Evolutionary conservation across 805 yeast species (phyloP), one percentile per base, ranked within the genome.

Genomic region (Ascoidea rubescens): DNA sequence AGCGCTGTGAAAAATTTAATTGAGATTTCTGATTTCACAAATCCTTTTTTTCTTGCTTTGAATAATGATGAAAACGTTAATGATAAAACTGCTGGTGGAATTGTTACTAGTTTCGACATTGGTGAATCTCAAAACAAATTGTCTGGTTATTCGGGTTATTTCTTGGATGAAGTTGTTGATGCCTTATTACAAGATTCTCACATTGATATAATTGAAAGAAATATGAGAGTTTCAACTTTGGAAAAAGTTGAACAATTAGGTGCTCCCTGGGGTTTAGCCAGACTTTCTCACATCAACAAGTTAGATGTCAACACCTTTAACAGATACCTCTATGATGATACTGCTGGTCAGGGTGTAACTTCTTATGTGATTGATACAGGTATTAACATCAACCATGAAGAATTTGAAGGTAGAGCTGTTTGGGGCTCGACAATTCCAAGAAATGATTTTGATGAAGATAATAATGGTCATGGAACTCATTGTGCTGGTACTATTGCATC

Each of bases 111-210:
- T 30, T 87, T 85, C 71, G 64, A 75, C 62, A 73, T 88, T 57
- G 80, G 71, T 54, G 72, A 73, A 53, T 56, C 66, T 47, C 28
- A 21, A 21, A 21, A 21, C 28, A 21, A 3, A 21, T 67, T 87
- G 64, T 70, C 71, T 55, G 99, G 98, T 58, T 91, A 90, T 73
- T 72, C 90, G 51, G 99, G 96, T 55, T 76, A 73, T 67, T 88
- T 93, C 74, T 76, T 86, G 58, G 82, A 81, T 50, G 78, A 79
- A 51, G 81, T 88, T 52, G 70, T 91, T 54, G 87, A 87, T 53
- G 71, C 81, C 61, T 80, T 93, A 60, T 79, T 89, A 58, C 70
- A 76, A 57, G 79, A 74, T 64, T 85, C 86, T 17, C 60, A 73
- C 47, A 81, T 87, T 48, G 78, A 78, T 50, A 80, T 77, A 63